Evolutionary conservation across 2,329 filamentous ascomycete genomes (phyloP).

Genomic region (Sordariomycetes sp.): DNA sequence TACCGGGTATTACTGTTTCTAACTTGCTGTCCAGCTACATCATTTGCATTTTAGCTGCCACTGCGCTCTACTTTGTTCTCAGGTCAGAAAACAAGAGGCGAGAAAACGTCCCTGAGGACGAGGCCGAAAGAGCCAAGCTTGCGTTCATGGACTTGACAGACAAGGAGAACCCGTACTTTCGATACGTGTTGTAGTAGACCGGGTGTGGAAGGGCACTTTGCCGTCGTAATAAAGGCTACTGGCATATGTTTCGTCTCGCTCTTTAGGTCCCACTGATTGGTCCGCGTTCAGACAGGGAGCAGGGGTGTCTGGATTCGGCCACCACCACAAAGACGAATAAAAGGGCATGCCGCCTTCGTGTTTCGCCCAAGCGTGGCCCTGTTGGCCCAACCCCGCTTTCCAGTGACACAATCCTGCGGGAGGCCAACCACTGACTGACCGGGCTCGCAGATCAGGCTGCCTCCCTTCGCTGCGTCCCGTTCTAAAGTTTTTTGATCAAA

Average conservation of each 20-base stretch:
- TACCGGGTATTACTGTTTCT: background rate
- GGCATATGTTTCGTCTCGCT: too few relatives aligned
- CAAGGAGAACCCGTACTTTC: slow-evolving; percentile 56
- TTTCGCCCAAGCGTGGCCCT: too few relatives aligned
- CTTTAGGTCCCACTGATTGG: too few relatives aligned
- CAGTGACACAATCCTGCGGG: background rate
- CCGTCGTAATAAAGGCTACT: too few relatives aligned
- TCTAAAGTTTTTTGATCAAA: background rate
- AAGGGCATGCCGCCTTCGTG: too few relatives aligned
- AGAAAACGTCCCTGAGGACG: slow-evolving; percentile 36
- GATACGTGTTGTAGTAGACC: slow-evolving; percentile 32
- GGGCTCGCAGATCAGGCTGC: too few relatives aligned
- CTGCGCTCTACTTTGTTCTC: slow-evolving; percentile 47
- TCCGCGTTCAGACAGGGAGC: too few relatives aligned
- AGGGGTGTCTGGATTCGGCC: too few relatives aligned
- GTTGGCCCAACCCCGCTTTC: background rate
- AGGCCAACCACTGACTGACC: background rate
- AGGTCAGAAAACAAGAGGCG: slow-evolving; percentile 45
- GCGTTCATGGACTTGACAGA: slow-evolving; percentile 62
- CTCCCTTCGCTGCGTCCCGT: too few relatives aligned
- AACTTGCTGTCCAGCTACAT: slow-evolving; percentile 39
- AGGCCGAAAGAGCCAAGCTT: slow-evolving; percentile 49
- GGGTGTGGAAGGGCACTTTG: background rate
- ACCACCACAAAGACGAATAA: too few relatives aligned
- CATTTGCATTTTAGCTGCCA: slow-evolving; percentile 51